Conservation (phyloP, 1,284 basidiomycete genomes). For the Pascua guehoae region DNA sequence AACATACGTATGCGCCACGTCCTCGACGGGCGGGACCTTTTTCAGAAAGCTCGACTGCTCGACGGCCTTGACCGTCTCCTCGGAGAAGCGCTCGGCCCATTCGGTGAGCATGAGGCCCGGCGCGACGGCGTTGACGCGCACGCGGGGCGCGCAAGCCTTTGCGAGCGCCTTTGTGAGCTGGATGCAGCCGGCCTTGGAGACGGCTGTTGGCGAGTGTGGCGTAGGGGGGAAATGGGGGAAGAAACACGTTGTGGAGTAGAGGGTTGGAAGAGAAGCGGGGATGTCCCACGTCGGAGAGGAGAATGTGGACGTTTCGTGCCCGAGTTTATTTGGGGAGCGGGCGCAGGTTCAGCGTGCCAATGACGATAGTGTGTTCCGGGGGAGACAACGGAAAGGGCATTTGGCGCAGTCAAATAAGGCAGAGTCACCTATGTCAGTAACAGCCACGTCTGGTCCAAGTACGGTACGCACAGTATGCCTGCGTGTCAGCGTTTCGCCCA, state of each 20-base stretch:
- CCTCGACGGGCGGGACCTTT: conserved; percentile 13
- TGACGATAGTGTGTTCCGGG: no score
- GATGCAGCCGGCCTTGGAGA: conserved; percentile 24
- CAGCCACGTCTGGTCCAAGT: no score
- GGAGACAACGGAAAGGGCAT: no score
- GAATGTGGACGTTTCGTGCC: no score
- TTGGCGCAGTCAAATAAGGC: no score
- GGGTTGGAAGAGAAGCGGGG: no score
- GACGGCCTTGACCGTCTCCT: conserved; percentile 15
- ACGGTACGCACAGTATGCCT: conserved; percentile 5
- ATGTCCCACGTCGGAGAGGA: no score
- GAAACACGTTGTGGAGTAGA: no score
- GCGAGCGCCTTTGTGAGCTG: conserved; percentile 26
- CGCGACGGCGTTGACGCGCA: conserved; percentile 24
- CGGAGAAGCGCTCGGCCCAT: conserved; percentile 21
- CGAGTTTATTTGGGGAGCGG: no score
- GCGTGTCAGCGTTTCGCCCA: not conserved
- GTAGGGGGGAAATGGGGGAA: no score
- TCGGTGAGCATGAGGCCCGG: conserved; percentile 27
- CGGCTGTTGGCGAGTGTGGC: conserved; percentile 4
- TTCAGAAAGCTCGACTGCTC: conserved; percentile 11
- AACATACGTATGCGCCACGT: conserved; percentile 11
- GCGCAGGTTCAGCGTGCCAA: no score
- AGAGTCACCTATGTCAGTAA: no score
- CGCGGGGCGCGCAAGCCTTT: conserved; percentile 20